Evolutionary conservation across 1,139 yeast species (phyloP), one percentile per base, ranked within the genome.

Genomic region (Protomyces gravidus): DNA sequence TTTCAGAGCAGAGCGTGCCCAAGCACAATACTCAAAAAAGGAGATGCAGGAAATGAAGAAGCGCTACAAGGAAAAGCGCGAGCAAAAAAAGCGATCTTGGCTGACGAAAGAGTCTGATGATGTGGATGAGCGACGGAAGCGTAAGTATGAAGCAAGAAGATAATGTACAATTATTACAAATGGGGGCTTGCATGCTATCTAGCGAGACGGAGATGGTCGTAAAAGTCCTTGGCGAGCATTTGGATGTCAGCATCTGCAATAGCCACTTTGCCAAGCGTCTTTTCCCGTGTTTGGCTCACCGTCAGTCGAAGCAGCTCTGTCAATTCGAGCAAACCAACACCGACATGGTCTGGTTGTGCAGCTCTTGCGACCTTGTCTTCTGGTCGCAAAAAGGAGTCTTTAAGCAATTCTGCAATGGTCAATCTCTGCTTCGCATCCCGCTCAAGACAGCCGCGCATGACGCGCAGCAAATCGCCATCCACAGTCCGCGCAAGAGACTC

Each of bases 381-480:
- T 2, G 63, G 63, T 19, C 52, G 50, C 63, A 90, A 75, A 68
- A 90, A 92, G 5, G 79, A 71, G 23, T 79, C 75, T 50, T 79
- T 79, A 51, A 89, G 71, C 47, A 89, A 78, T 64, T 85, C 80
- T 7, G 80, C 79, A 6, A 85, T 80, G 0, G 89, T 83, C 76
- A 83, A 76, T 55, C 97, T 76, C 32, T 80, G 80, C 42, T 73
- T 73, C 0, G 96, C 96, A 66, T 86, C 85, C 63, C 96, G 77
- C 23, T 76, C 75, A 53, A 92, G 76, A 69, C 97, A 90, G 39
- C 80, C 79, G 64, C 82, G 78, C 74, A 92, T 85, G 51, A 88
- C 76, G 59, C 84, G 88, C 39, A 89, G 78, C 1, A 86, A 85
- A 56, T 86, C 81, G 40, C 74, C 74, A 0, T 95, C 94, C 1